Conservation (phyloP, 768 basidiomycete species). For the Hydnomerulius pinastri region DNA sequence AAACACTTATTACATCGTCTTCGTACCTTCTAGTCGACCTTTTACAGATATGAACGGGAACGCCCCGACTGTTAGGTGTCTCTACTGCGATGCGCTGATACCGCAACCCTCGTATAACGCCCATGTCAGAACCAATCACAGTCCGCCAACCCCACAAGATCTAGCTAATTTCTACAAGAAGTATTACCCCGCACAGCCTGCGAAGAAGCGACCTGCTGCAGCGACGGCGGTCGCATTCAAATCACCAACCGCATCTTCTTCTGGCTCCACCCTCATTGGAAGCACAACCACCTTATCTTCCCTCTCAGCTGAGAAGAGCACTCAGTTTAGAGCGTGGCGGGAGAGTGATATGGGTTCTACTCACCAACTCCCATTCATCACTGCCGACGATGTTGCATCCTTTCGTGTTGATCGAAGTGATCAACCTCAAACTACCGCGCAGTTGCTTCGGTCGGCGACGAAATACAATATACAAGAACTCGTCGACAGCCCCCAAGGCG, state of each 20-base stretch:
- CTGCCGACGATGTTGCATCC: slow-evolving; percentile 22
- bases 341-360: slow-evolving; percentile 5
- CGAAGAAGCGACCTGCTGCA: not conserved
- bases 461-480: slow-evolving; percentile 24
- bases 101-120: slow-evolving; percentile 4
- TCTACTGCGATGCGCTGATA: slow-evolving; percentile 13
- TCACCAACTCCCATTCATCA: slow-evolving; percentile 14
- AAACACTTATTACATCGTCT: not conserved
- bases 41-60: slow-evolving; percentile 5
- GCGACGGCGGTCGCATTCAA: not conserved
- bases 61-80: slow-evolving; percentile 7
- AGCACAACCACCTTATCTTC: not conserved
- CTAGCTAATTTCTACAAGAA: not conserved
- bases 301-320: slow-evolving; percentile 9
- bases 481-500: slow-evolving; percentile 15
- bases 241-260: not conserved
- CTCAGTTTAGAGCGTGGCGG: slow-evolving; percentile 24
- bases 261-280: not conserved
- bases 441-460: slow-evolving; percentile 19
- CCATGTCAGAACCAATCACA: slow-evolving; percentile 16
- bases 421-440: slow-evolving; percentile 20
- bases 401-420: slow-evolving; percentile 28
- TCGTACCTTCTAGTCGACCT: not conserved
- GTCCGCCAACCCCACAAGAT: slow-evolving; percentile 10
- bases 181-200: not conserved